Evolutionary conservation across 2,329 filamentous ascomycete species (phyloP), one percentile per base, ranked within the genome.

Genomic region (Peltaster fructicola): DNA sequence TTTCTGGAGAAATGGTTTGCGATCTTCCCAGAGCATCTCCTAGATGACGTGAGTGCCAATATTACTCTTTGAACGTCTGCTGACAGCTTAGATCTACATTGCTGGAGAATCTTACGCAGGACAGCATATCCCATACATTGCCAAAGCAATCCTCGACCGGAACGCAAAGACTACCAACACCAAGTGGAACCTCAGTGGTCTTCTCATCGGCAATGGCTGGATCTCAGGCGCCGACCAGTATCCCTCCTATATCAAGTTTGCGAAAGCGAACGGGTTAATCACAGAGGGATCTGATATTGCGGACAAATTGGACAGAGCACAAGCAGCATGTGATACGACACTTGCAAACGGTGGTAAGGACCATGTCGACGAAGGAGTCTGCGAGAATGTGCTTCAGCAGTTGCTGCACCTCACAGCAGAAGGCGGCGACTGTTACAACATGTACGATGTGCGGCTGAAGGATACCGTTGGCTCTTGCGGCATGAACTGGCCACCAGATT

Each of bases 121-220:
- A 21, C 88, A 95, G 47, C 75, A 95, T 53, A 95, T 98, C 33
- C 88, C 88, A 1, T 92, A 98, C 50, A 88, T 99, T 36, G 78
- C 84, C n/a, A 73, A 74, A 44, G 77, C 77, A 11, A 91, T 98
- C 27, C 61, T 93, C 30, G 73, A 82, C 23, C 79, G 81, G 32
- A 98, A 98, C 56, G 26, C 22, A 8, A 74, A 76, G 16, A 38
- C 46, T 4, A 35, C 54, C 4, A 52, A 56, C 26, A 47, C 56
- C 19, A 49, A 53, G 14, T 98, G 85, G 88, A 74, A 75, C 24
- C 55, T 99, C 14, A 65, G 73, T 37, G 88, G 85, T 6, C 58
- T 98, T 11, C 50, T 98, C 17, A 95, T 99, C 32, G 90, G 90
- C 27, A 99, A 98, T 47, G 88, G 85, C 18, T 99, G 90, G 88